phyloP scores from a whole-genome alignment of 345 rosid species.

The Corchorus capsularis region DNA sequence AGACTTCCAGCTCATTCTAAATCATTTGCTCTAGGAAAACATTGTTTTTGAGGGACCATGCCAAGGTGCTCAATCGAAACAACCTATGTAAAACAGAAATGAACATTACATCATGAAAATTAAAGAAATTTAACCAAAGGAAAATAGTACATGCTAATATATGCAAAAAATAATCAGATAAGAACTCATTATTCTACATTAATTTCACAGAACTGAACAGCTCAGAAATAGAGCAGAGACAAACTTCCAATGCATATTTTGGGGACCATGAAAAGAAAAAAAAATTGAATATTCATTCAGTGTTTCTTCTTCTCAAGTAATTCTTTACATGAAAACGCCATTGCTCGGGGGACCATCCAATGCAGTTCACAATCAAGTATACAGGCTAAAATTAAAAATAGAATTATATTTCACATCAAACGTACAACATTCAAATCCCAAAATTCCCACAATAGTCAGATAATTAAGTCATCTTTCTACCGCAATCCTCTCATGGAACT shows the following conservation, averaged over 20 bases:
- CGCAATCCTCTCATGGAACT: slow-evolving; percentile 8
- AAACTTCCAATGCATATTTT: not conserved
- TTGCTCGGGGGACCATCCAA: slow-evolving; percentile 19
- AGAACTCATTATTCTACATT: not conserved
- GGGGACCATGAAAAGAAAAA: not conserved
- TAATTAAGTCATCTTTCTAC: not conserved
- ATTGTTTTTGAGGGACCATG: not conserved
- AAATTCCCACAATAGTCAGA: not conserved
- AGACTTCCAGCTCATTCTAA: not conserved
- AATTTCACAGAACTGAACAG: not conserved
- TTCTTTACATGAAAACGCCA: slow-evolving; percentile 4
- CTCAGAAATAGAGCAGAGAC: not conserved
- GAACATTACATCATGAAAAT: not conserved
- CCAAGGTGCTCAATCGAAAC: slow-evolving; percentile 1
- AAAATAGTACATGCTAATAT: not conserved
- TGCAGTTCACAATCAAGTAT: not conserved
- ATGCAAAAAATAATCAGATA: not conserved
- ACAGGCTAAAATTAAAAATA: not conserved
- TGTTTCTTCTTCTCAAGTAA: not conserved
- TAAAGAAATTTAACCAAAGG: not conserved
- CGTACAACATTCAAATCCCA: not conserved
- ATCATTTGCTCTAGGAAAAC: not conserved
- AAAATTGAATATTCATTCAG: not conserved
- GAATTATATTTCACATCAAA: slow-evolving; percentile 6
- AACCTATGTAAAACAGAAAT: not conserved